phyloP scores from a whole-genome alignment of 225 moss, liverwort and hornwort genomes.

The Physcomitrellopsis africana region DNA sequence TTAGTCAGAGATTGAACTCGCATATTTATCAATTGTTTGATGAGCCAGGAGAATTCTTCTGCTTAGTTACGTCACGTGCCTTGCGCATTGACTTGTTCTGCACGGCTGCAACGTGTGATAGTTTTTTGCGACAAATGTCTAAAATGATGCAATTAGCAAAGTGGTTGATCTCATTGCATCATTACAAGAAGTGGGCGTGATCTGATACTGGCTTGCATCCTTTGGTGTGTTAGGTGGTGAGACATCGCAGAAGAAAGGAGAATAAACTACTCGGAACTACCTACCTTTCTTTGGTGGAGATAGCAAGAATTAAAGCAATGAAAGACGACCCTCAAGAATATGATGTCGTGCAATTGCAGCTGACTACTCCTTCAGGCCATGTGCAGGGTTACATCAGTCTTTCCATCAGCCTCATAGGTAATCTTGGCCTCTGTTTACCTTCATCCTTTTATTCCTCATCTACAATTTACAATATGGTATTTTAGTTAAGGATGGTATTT shows the following conservation, averaged over 20 bases:
- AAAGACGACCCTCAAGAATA: conserved; percentile 48
- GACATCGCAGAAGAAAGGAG: conserved; percentile 45
- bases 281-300: conserved; percentile 57
- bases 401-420: conserved; percentile 58
- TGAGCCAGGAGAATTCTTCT: not conserved
- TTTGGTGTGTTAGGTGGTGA: conserved; percentile 41
- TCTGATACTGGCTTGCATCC: not conserved
- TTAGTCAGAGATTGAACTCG: not conserved
- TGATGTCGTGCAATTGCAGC: conserved; percentile 52
- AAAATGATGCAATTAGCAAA: no score
- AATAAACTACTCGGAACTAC: conserved; percentile 70
- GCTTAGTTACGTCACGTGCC: not conserved
- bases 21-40: not conserved
- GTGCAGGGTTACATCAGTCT: conserved; percentile 63
- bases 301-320: conserved; percentile 52
- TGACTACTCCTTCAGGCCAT: conserved; percentile 67
- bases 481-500: no score
- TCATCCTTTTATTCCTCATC: not conserved
- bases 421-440: not conserved
- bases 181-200: not conserved
- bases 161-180: no score
- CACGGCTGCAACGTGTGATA: no score
- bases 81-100: no score
- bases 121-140: no score
- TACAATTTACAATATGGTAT: not conserved